Percentiles rank a stretch among this genome's conserved stretches.
These are phyloP conservation scores for Pochonia chlamydosporia DNA, from an alignment of 2,329 filamentous ascomycete species.

Conservation along the genomic window DNA sequence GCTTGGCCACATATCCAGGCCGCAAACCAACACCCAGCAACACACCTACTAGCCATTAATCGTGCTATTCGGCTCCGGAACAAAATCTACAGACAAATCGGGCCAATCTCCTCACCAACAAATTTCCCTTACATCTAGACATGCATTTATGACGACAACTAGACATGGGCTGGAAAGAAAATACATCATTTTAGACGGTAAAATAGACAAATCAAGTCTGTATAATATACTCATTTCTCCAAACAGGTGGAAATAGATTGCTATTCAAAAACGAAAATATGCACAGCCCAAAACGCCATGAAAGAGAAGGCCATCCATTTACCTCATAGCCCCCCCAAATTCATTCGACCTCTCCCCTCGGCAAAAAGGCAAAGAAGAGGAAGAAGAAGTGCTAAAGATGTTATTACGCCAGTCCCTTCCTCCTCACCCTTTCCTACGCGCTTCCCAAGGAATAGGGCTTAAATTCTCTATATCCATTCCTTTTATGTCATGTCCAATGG, in stretches of 20 bases:
- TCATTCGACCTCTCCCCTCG: neutral
- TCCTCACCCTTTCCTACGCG: slow-evolving; percentile 1
- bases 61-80: no score
- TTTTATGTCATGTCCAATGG: neutral
- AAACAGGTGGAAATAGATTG: slow-evolving; percentile 15
- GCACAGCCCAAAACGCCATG: neutral
- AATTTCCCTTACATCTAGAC: no score
- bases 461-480: slow-evolving; percentile 10
- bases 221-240: slow-evolving; percentile 17
- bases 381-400: neutral
- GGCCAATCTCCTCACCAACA: no score
- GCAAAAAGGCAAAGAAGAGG: neutral
- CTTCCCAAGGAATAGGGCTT: slow-evolving; percentile 18
- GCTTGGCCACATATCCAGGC: slow-evolving; percentile 11
- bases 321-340: neutral
- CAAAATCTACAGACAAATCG: no score
- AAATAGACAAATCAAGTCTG: neutral
- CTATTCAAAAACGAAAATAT: neutral
- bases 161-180: no score
- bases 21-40: neutral
- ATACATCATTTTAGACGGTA: slow-evolving; percentile 1
- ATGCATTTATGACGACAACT: no score
- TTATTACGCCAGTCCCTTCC: neutral
- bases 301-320: neutral
- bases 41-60: neutral